A percentile compares a stretch with the other conserved stretches of the same genome.
Evolutionary conservation across 331 rosid genomes (phyloP).

Genomic region (Spiraea crenata): DNA sequence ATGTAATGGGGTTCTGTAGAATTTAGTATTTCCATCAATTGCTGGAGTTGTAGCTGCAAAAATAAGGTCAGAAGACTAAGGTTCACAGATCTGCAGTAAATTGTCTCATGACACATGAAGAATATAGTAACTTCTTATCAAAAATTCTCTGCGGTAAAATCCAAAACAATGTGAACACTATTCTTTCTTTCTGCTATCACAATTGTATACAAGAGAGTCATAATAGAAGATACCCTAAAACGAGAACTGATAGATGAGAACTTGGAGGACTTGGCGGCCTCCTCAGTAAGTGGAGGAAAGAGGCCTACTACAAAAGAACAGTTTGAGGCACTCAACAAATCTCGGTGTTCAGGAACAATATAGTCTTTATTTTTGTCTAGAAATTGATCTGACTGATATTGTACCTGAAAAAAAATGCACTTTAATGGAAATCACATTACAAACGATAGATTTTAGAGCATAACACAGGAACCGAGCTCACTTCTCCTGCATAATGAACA

Average conservation of each 20-base stretch:
- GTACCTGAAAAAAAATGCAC: conserved; percentile 60
- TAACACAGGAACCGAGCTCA: conserved; percentile 37
- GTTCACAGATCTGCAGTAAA: conserved; percentile 22
- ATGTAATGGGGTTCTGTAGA: conserved; percentile 86
- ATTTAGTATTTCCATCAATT: conserved; percentile 78
- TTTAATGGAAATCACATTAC: conserved; percentile 18
- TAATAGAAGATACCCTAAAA: conserved; percentile 57
- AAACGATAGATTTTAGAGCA: conserved; percentile 18
- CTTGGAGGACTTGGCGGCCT: conserved; percentile 70
- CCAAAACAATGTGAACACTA: conserved; percentile 26
- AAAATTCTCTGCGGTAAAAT: conserved; percentile 7
- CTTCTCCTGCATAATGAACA: conserved; percentile 94
- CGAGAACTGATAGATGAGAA: conserved; percentile 92
- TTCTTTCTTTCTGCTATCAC: neutral
- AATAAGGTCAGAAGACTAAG: conserved; percentile 29
- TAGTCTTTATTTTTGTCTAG: conserved; percentile 93
- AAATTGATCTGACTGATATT: conserved; percentile 82
- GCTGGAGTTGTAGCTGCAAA: conserved; percentile 87
- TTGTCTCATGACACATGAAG: neutral
- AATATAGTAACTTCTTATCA: neutral
- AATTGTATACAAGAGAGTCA: neutral
- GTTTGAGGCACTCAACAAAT: conserved; percentile 70
- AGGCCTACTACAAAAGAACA: conserved; percentile 82
- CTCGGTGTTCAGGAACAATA: conserved; percentile 90
- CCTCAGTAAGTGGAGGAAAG: conserved; percentile 77